Evolutionary conservation across 371 early-diverging fungal species (phyloP), one percentile per base, ranked within the genome.

Genomic region (Circinella minor): DNA sequence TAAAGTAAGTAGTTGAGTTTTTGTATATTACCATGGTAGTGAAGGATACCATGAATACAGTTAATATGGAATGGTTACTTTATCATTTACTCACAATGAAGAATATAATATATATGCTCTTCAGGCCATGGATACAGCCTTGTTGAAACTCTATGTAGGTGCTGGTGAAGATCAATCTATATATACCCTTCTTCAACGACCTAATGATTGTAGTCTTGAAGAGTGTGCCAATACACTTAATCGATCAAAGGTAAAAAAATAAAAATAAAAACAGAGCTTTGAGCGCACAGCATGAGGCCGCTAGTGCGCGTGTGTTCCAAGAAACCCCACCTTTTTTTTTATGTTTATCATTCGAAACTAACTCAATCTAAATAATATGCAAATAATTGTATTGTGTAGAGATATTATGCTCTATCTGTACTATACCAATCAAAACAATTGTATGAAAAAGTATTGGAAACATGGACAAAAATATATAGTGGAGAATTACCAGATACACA

Each of bases 121-220:
- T 9, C 73, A 91, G 89, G 86, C 85, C 7, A 85, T 90, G 18
- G 92, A 92, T 68, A 90, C 90, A 4, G 85, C 88, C 10, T 76
- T 92, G 37, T 71, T 94, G 10, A 88, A 88, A 38, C 69, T 92
- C 2, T 89, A 86, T 71, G 83, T 87, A 39, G 85, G 86, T 10
- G 79, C 68, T 54, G 69, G 77, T 3, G 80, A 91, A 51, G 74
- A 75, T 37, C 4, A 36, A 4, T 43, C 72, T 11, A 74, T 93
- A 39, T 74, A 79, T 47, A 68, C 71, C 4, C 69, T 92, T 7
- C 73, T 94, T 7, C 72, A 81, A 51, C 75, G 78, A 43, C 75
- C 81, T 1, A 91, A 92, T 70, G 76, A 85, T 49, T 89, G 89
- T 63, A 66, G 68, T n/a, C 57, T 87, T 9, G 83, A 87, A 20